phyloP scores from a whole-genome alignment of 2,329 filamentous ascomycete genomes.

The Calonectria pteridis region DNA sequence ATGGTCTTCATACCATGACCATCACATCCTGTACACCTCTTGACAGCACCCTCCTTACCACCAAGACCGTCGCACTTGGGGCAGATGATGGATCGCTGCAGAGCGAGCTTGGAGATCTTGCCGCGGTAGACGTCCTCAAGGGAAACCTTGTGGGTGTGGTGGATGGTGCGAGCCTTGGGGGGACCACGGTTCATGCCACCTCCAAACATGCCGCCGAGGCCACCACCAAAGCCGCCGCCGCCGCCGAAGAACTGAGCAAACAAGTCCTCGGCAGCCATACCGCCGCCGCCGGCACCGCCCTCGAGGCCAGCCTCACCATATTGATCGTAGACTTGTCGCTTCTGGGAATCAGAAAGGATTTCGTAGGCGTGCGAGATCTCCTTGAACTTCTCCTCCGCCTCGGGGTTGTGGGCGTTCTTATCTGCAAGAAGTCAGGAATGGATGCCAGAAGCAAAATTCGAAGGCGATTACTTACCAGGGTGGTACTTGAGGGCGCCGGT shows the following conservation, averaged over 20 bases:
- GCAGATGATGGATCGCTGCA: conserved; percentile 98
- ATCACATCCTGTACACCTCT: conserved; percentile 90
- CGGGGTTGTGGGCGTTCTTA: conserved; percentile 95
- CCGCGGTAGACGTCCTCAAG: conserved; percentile 98
- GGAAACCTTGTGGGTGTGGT: conserved; percentile 98
- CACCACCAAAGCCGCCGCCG: conserved; percentile 66
- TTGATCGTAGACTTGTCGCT: conserved; percentile 93
- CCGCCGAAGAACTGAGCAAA: conserved; percentile 96
- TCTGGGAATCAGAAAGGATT: conserved; percentile 90
- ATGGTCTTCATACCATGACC: conserved; percentile 99
- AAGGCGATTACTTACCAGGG: conserved; percentile 71
- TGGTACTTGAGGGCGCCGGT: conserved; percentile 86
- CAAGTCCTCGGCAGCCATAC: conserved; percentile 96
- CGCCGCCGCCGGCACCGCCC: conserved; percentile 82
- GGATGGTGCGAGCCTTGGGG: conserved; percentile 91
- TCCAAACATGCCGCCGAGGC: conserved; percentile 81
- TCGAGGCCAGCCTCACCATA: conserved; percentile 98
- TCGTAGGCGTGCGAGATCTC: conserved; percentile 97
- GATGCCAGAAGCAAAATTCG: background rate
- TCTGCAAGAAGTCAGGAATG: conserved; percentile 65
- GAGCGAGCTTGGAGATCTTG: conserved; percentile 96
- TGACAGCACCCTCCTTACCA: conserved; percentile 98
- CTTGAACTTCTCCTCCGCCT: conserved; percentile 98
- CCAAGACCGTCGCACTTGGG: conserved; percentile 93
- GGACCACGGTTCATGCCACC: conserved; percentile 85